Percentiles rank a stretch among this genome's conserved stretches.
Evolutionary conservation across 1,284 basidiomycete species (phyloP).

Genomic region (Peniophora sp.): DNA sequence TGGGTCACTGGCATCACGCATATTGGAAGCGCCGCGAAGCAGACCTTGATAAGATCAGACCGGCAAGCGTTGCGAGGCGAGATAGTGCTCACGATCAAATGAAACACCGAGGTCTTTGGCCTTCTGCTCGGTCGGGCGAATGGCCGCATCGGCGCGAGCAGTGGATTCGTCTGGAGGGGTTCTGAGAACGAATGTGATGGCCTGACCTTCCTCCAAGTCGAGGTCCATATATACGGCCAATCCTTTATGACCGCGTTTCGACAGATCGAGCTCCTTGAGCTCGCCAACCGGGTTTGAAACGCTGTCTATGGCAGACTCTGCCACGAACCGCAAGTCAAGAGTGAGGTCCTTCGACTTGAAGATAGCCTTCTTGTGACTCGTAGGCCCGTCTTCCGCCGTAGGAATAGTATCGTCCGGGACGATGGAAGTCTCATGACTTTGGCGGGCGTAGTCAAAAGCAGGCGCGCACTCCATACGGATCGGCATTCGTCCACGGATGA

Average conservation of each 20-base stretch:
- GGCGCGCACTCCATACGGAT: slow-evolving; percentile 84
- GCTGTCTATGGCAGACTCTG: slow-evolving; percentile 44
- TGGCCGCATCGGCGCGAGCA: slow-evolving; percentile 1
- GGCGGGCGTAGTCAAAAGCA: slow-evolving; percentile 87
- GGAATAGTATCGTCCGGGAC: slow-evolving; percentile 40
- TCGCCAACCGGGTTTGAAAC: slow-evolving; percentile 42
- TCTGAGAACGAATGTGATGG: slow-evolving; percentile 77
- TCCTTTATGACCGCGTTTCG: slow-evolving; percentile 60
- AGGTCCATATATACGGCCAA: slow-evolving; percentile 45
- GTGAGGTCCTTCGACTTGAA: slow-evolving; percentile 59
- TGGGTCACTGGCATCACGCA: slow-evolving; percentile 51
- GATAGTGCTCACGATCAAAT: slow-evolving; percentile 29
- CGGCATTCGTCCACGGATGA: slow-evolving; percentile 71
- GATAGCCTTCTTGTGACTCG: slow-evolving; percentile 49
- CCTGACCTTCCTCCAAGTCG: slow-evolving; percentile 72
- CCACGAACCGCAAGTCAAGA: slow-evolving; percentile 72
- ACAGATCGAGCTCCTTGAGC: slow-evolving; percentile 56
- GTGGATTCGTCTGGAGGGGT: slow-evolving; percentile 35
- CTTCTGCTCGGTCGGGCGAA: slow-evolving; percentile 24
- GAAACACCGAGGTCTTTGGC: slow-evolving; percentile 41
- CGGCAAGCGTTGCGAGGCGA: not conserved
- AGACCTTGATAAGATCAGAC: slow-evolving; percentile 26
- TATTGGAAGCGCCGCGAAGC: slow-evolving; percentile 37
- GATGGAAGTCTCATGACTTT: slow-evolving; percentile 58
- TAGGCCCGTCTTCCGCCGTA: slow-evolving; percentile 3